Base-by-base conservation (phyloP, 129 eudicot genomes). In the Tagetes erecta region DNA sequence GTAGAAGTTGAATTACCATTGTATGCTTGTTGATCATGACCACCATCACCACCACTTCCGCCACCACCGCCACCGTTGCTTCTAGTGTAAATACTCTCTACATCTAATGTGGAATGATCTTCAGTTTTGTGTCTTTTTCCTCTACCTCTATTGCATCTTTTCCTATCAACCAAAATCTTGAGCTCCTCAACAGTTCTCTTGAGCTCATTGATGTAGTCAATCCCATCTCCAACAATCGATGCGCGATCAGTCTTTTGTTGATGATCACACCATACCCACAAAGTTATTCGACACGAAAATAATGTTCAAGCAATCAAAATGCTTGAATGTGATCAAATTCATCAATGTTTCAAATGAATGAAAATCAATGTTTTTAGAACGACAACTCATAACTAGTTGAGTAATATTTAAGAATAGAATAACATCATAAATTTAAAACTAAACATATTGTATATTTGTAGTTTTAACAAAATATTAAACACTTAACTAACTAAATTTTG, bases 171-270 rank as follows among this genome's bases (percentile, higher is more conserved):
- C 55, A 91, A 84, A 52, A 73, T 80, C 62, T 85, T 88, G 1
- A 95, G 88, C 75, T 95, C 97, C 70, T 70, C 81, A 64, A 91
- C 96, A 40, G 93, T 91, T 71, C 91, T 87, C 45, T 85, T 87
- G 33, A 95, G 94, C 78, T 91, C 99, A 35, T 91, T 67, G 10
- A 95, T 95, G 91, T 95, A 85, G 30, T 75, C 67, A 44, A 95
- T 95, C 34, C 92, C 99, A 37, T 95, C 93, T n/a, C 76, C 88
- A 65, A 95, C 92, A 20, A 91, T 68, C 30, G 97, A 88, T 51
- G 99, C 99, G 47, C 97, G 87, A 71, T 95, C 99, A 60, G 64
- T 3, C 99, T 95, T 72, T 78, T 56, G 9, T 51, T 78, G 50
- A 45, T 68, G 46, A 56, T 59, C 57, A 14, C 30, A 70, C 13